Evolutionary conservation across 345 rosid genomes (phyloP), one percentile per base, ranked within the genome.

Genomic region (Conringia planisiliqua): DNA sequence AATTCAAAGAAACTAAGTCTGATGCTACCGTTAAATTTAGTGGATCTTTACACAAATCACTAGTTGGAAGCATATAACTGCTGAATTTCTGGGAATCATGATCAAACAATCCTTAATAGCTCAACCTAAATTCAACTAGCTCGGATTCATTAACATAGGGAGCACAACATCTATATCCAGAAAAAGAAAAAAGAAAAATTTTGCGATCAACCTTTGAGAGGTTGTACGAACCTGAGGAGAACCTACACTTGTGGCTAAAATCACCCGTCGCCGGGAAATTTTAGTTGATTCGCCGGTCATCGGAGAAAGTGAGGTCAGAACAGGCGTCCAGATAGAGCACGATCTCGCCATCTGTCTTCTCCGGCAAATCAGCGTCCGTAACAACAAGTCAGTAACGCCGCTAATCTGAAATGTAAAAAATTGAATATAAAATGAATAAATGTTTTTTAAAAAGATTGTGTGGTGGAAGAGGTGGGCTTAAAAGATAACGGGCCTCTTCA

Each of bases 341-440:
- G 70, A 68, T 62, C 57, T 62, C 79, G 74, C 79, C 79, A 69
- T 76, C 68, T 67, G 39, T 65, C 42, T 66, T 65, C 66, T 66
- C 66, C 72, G 66, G 38, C 9, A 5, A 11, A 66, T 65, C 39
- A 30, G 39, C 68, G 59, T 48, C 16, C 29, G 18, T 60, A 33
- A 27, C 35, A n/a, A n/a, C n/a, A 12, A 6, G 30, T 35, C 14
- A 11, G 56, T 47, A 10, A 13, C 43, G 7, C 75, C 30, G 29
- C 22, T 40, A 62, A 63, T 43, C 71, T 3, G 39, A 54, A 22
- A 32, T 64, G 64, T 39, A 20, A 8, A 26, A 59, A 13, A 27
- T 0, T 9, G 10, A 70, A 20, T 12, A 30, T 7, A 0, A 18
- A 56, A 30, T 3, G 16, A 27, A 11, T 7, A 14, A 3, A 1